Base-by-base conservation (phyloP, 768 basidiomycete genomes). In the Amanita muscaria region DNA sequence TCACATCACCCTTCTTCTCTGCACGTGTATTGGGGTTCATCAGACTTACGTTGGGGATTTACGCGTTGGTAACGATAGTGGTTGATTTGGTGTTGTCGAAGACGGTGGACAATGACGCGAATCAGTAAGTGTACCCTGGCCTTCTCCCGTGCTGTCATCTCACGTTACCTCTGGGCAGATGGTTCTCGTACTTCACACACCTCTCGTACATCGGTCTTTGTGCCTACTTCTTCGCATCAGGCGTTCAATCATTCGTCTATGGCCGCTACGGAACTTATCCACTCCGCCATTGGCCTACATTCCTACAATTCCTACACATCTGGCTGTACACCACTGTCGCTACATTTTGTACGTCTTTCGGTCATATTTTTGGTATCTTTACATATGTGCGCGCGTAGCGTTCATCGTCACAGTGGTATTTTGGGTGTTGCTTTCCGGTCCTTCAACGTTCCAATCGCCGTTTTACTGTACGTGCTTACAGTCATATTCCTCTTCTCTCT, bases 151-250 rank as follows among this genome's bases (percentile, higher is more conserved):
- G n/a, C n/a, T n/a, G n/a, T n/a, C n/a, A n/a, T n/a, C n/a, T n/a
- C n/a, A n/a, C n/a, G n/a, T n/a, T n/a, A n/a, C n/a, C n/a, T n/a
- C n/a, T n/a, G n/a, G n/a, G 37, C 55, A 83, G 81, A 15, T 80
- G 64, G 62, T 70, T 80, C 51, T 72, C 74, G 6, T 84, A 77
- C 60, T 83, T 84, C 57, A 84, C 82, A 0, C 52, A 74, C 47
- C 67, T 84, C 1, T 70, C 77, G 0, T 81, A 76, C 47, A 73
- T 76, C 29, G 83, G 83, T 0, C 52, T 83, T 1, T 67, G 71
- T 15, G 67, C 79, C 16, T 86, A 83, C 59, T 76, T 77, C 57
- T 78, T 69, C 57, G 79, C 78, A 0, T 57, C 81, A 1, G 65
- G 70, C 3, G 62, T 74, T 1, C 81, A 83, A 43, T 77, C 76